Evolutionary conservation across 768 basidiomycete genomes (phyloP), one percentile per base, ranked within the genome.

Genomic region (Pleurotus platypus): DNA sequence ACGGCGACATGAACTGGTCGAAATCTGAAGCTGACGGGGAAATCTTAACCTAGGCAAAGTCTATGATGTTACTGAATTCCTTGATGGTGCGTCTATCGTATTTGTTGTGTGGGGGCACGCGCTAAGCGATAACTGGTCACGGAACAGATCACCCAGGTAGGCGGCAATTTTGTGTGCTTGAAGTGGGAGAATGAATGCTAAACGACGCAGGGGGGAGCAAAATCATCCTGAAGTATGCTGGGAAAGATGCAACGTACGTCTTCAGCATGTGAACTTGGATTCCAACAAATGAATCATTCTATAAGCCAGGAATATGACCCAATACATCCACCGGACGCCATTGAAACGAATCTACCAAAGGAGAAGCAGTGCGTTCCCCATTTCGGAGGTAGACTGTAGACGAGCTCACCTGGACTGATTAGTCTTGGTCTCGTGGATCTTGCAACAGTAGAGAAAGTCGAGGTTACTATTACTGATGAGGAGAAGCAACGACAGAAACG

Each of bases 181-280:
- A 38, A 37, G 24, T 18, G 18, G 18, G 16, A 5, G n/a, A 18
- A 42, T 42, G 43, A 57, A 58, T 49, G 30, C 11, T 4, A 35
- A 38, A 47, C 16, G 9, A 18, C 20, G 6, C 11, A 81, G 91
- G 93, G 40, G 94, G 92, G 6, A 85, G 84, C 66, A 87, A 82
- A 66, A 90, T 94, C 62, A 87, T 94, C 46, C 67, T 94, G 56
- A 90, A 91, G 67, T 92, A 94, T 62, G 92, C 90, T 3, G 94
- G 94, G 22, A 89, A 87, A 67, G 94, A 94, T 67, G 92, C 92
- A 39, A 96, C 87, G 85, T 90, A 69, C 39, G 88, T 68, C 2
- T 42, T 55, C 8, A n/a, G 46, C 46, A 58, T 58, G 18, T 57
- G 61, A 35, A 35, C 39, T 43, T 64, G 58, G 43, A 22, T 40